Base-by-base conservation (phyloP, 345 rosid genomes). In the Citrus australasica region DNA sequence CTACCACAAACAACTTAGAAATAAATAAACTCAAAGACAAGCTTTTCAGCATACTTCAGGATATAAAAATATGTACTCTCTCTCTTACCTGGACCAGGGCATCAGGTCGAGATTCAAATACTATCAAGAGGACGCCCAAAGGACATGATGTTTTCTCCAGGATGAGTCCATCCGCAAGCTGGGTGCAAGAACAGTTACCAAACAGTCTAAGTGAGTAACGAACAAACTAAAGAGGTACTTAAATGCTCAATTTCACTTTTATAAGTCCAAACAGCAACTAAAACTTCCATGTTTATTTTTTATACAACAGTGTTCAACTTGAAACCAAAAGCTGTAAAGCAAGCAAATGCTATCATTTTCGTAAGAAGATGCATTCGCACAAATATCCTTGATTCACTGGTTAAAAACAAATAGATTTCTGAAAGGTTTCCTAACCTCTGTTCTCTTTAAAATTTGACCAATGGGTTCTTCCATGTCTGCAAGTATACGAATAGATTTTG, bases 71-170 rank as follows among this genome's bases (percentile, higher is more conserved):
- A 59, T n/a, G 25, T 22, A 24, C 25, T 14, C n/a, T 67, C 9
- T 69, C 22, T 56, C 78, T 72, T 84, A 92, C 96, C 96, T 90
- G 94, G 48, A 92, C 92, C 32, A 92, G 86, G 19, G 96, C 94
- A 67, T 92, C 92, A 58, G 94, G 93, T 74, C 93, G 93, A 81
- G 94, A 86, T 86, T 90, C 96, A 78, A 92, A 92, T 70, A 92
- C 86, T 76, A 92, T 84, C 74, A 92, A 82, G 74, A 92, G 89
- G 69, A 90, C 96, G 53, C 93, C 96, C 71, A 90, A 80, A 70
- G 96, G 92, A 80, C 88, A 86, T 48, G 94, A 86, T 53, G 92
- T 90, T 88, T 90, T 88, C 85, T 90, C 96, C 71, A 90, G 78
- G 76, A 90, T 30, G 63, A 92, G 93, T 77, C 91, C 91, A 83